Base-by-base conservation (phyloP, 164 flowering plant genomes). In the Warburgia ugandensis region DNA sequence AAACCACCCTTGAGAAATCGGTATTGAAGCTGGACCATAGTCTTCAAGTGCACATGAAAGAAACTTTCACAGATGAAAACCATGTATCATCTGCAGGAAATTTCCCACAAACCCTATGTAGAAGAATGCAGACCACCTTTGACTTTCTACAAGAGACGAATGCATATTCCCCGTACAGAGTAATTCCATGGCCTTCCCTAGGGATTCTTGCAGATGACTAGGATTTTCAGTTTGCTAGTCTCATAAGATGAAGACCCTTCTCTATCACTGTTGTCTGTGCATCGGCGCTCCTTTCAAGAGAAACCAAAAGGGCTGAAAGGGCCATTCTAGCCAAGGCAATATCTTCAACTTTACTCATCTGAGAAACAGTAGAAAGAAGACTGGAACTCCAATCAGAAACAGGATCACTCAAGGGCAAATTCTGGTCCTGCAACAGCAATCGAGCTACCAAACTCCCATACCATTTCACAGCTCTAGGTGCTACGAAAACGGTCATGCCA, bases 391-490 rank as follows among this genome's bases (percentile, higher is more conserved):
- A 94, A 60, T 80, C 94, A 65, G 92, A 74, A 71, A 94, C 90
- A 54, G 81, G 77, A 64, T 82, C 87, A 61, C 61, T 77, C 54
- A 84, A 59, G 17, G 92, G 87, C 48, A 84, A 67, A 73, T 69
- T 73, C 13, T 53, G 63, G 58, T 94, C 99, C 69, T 84, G 86
- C 53, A 94, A 65, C 23, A 94, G 76, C 65, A 83, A 58, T 37
- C 78, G 68, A 46, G 94, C 97, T 33, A 86, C 83, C 73, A 89
- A 71, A 76, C 97, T 80, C 21, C 87, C 99, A 79, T 94, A 96
- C 99, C 97, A 94, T 68, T 79, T 86, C 17, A 94, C 99, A 64
- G 97, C 76, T 69, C 99, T 80, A 31, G 99, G 94, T 10, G 94
- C 94, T 61, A 72, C 56, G 50, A 94, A 66, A 54, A 94, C 92